Conservation (phyloP, 2,329 filamentous ascomycete species). For the Fusarium tuaranense region DNA sequence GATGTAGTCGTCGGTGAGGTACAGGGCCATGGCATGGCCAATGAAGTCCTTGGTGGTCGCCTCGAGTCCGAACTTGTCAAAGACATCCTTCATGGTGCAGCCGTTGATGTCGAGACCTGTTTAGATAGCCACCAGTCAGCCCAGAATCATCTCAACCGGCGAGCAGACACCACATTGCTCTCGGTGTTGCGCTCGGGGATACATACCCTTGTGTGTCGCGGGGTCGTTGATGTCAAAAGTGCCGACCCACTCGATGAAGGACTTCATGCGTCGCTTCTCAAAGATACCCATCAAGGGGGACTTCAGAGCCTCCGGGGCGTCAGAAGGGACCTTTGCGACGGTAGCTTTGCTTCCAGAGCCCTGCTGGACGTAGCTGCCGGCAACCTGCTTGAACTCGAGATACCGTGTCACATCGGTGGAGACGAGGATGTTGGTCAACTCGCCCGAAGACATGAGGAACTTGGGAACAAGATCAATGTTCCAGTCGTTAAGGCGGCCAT, state of each 20-base stretch:
- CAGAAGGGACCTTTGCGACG: conserved; percentile 96
- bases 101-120: conserved; percentile 82
- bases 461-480: conserved; percentile 99
- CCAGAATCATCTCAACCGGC: background rate
- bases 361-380: conserved; percentile 96
- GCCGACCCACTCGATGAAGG: conserved; percentile 96
- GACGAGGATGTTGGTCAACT: conserved; percentile 98
- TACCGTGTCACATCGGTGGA: conserved; percentile 93
- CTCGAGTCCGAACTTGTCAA: conserved; percentile 97
- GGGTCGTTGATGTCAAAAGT: conserved; percentile 86
- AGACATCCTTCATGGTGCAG: conserved; percentile 97
- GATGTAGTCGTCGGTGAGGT: conserved; percentile 90
- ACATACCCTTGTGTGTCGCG: conserved; percentile 87
- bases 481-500: conserved; percentile 97
- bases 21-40: conserved; percentile 98
- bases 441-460: conserved; percentile 97
- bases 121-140: conserved; percentile 25
- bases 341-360: conserved; percentile 84
- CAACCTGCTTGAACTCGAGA: conserved; percentile 94
- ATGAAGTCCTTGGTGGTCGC: conserved; percentile 92
- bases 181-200: background rate
- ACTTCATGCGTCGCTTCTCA: conserved; percentile 97
- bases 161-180: background rate
- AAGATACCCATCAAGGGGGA: conserved; percentile 97
- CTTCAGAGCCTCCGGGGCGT: conserved; percentile 88